Percentiles rank a stretch among this genome's conserved stretches.
These are phyloP conservation scores for Venturia pyrina DNA, from an alignment of 2,329 filamentous ascomycete species.

Conservation along the genomic window DNA sequence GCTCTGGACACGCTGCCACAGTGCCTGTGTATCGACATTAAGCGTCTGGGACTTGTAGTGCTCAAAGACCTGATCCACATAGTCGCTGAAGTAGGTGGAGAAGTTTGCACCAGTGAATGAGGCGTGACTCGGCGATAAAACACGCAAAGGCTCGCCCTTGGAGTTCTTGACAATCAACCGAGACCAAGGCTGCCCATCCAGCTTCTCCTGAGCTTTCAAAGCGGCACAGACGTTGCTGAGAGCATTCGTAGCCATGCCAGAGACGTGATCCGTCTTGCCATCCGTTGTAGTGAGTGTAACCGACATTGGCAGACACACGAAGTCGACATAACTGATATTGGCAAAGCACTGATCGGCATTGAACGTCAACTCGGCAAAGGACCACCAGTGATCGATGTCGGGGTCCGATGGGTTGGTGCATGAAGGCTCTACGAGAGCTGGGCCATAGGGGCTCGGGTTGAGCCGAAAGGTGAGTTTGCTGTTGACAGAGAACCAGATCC, in stretches of 20 bases:
- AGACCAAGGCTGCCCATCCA: conserved; percentile 50
- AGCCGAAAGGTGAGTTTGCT: conserved; percentile 55
- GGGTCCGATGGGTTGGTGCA: conserved; percentile 51
- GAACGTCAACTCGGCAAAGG: conserved; percentile 39
- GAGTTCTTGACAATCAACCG: conserved; percentile 40
- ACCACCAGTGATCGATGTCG: conserved; percentile 35
- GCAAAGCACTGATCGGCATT: conserved; percentile 38
- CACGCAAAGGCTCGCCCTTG: conserved; percentile 29
- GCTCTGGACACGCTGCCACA: conserved; percentile 44
- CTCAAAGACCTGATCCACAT: conserved; percentile 43
- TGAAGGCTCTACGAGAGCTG: conserved; percentile 64
- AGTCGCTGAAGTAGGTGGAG: conserved; percentile 43
- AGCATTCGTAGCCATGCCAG: conserved; percentile 49
- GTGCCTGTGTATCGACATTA: conserved; percentile 49
- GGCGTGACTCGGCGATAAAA: conserved; percentile 36
- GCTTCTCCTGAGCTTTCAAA: conserved; percentile 38
- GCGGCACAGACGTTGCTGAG: conserved; percentile 25
- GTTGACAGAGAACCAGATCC: conserved; percentile 61
- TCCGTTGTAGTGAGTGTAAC: conserved; percentile 33
- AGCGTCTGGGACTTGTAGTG: conserved; percentile 29
- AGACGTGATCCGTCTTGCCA: conserved; percentile 34
- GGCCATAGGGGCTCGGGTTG: conserved; percentile 60
- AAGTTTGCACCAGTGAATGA: conserved; percentile 35
- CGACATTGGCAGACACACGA: conserved; percentile 44
- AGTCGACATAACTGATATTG: conserved; percentile 66